These are phyloP conservation scores for Solanum rostratum DNA, from an alignment of 257 asterid genomes.

Conservation along the genomic window DNA sequence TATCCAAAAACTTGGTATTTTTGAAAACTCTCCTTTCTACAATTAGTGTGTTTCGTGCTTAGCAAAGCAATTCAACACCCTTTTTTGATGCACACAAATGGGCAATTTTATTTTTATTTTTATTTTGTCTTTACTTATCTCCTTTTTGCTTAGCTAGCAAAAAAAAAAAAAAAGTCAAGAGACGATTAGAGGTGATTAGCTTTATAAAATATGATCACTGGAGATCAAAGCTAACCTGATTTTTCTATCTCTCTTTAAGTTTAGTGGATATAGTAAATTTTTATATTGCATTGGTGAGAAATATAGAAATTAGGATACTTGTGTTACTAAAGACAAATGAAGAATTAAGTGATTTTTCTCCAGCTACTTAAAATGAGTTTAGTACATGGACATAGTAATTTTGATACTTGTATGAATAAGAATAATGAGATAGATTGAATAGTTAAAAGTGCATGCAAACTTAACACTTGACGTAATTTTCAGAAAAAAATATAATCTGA, in stretches of 20 bases:
- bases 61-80: background rate
- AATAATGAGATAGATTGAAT: background rate
- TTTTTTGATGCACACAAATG: background rate
- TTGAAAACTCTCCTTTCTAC: too few species aligned
- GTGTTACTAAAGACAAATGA: too few species aligned
- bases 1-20: too few species aligned
- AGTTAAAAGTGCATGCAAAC: background rate
- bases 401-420: background rate
- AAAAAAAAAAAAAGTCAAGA: background rate
- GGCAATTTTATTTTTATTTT: background rate
- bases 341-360: too few species aligned
- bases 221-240: too few species aligned
- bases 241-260: too few species aligned
- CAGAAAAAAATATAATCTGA: background rate
- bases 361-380: too few species aligned
- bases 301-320: too few species aligned
- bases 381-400: background rate
- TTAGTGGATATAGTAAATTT: too few species aligned
- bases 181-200: too few species aligned
- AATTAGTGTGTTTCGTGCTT: background rate
- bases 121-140: background rate
- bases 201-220: too few species aligned
- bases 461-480: background rate
- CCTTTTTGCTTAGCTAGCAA: background rate
- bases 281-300: too few species aligned